Evolutionary conservation across 495 filamentous ascomycete species (phyloP).

Genomic region (Aspergillus sclerotioniger): DNA sequence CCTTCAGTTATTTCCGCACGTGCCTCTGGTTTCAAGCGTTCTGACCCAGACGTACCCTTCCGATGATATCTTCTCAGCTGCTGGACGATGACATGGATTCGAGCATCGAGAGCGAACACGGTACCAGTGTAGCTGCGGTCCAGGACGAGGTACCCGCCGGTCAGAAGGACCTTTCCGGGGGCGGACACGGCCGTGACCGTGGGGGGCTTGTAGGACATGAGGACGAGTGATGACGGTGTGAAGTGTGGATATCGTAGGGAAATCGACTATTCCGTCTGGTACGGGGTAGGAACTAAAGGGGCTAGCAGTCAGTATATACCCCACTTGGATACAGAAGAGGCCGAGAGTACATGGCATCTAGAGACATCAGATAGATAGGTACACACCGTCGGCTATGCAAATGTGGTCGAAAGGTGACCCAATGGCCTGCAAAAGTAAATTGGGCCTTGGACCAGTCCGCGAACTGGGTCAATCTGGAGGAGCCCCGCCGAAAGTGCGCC

Average conservation of each 20-base stretch:
- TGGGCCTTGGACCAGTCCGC: too few species aligned
- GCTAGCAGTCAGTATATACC: not conserved
- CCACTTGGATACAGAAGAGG: too few species aligned
- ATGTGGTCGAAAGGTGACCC: too few species aligned
- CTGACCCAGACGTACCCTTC: slow-evolving; percentile 13
- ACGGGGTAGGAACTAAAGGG: too few species aligned
- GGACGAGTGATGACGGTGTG: not conserved
- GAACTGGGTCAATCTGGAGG: too few species aligned
- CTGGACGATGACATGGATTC: slow-evolving; percentile 82
- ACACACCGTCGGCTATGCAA: too few species aligned
- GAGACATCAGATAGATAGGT: too few species aligned
- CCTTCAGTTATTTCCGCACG: slow-evolving; percentile 17
- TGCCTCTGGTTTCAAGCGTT: too few species aligned
- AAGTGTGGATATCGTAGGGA: not conserved
- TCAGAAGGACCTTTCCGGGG: slow-evolving; percentile 92
- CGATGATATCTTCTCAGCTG: slow-evolving; percentile 41
- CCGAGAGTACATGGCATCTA: too few species aligned
- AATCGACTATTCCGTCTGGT: not conserved
- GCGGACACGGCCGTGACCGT: slow-evolving; percentile 71
- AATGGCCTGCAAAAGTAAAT: too few species aligned
- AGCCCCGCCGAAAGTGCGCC: too few species aligned
- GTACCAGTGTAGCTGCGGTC: slow-evolving; percentile 84
- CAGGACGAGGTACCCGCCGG: slow-evolving; percentile 92
- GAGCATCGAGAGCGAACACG: slow-evolving; percentile 90
- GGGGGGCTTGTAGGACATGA: slow-evolving; percentile 18